Percentiles rank a stretch among this genome's conserved stretches.
Evolutionary conservation across 2,329 filamentous ascomycete species (phyloP).

Genomic region (Xylariaceae sp.): DNA sequence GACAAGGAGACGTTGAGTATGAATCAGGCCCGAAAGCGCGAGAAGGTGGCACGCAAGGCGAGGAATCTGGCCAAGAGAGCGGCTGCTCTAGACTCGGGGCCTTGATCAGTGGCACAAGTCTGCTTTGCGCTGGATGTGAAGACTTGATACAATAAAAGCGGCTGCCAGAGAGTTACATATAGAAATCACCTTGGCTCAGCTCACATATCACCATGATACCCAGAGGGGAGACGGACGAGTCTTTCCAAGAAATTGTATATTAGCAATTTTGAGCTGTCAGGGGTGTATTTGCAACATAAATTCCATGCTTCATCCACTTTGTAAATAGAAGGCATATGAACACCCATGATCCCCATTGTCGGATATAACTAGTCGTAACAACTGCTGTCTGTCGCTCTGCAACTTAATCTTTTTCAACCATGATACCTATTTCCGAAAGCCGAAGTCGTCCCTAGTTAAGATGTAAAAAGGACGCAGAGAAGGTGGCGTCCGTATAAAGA

Average conservation of each 20-base stretch:
- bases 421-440: not conserved
- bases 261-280: constrained; percentile 1
- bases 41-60: constrained; percentile 62
- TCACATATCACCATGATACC: constrained; percentile 5
- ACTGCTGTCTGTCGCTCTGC: not conserved
- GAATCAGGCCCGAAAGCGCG: constrained; percentile 71
- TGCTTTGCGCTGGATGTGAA: too few species aligned
- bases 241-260: not conserved
- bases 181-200: not conserved
- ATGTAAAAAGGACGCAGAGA: not conserved
- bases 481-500: not conserved
- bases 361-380: not conserved
- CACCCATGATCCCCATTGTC: not conserved
- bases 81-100: not conserved
- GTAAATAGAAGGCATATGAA: constrained; percentile 3
- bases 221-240: not conserved
- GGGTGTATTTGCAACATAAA: constrained; percentile 23
- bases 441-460: not conserved
- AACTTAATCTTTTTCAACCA: not conserved
- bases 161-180: not conserved
- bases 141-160: too few species aligned
- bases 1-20: constrained; percentile 62
- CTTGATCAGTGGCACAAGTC: too few species aligned
- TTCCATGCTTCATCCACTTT: not conserved
- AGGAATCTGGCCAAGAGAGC: constrained; percentile 22